Base-by-base conservation (phyloP, 139 green algal species). In the Yamagishiella unicocca region DNA sequence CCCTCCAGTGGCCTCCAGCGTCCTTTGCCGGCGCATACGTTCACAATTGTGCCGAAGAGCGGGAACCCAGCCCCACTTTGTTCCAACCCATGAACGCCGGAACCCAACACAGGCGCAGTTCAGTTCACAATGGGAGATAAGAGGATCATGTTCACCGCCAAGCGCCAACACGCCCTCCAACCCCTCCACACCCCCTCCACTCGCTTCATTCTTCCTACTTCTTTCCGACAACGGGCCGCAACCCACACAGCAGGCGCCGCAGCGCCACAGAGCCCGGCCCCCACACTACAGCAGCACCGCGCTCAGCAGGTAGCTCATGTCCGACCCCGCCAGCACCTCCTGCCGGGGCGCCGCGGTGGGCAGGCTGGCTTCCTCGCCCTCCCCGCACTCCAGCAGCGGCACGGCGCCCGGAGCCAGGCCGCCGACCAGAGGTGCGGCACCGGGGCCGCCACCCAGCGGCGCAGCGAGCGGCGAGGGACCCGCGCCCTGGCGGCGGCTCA, bases 321-420 rank as follows among this genome's bases (percentile, higher is more conserved):
- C 78, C 8, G 38, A 58, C 3, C 78, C 61, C 5, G 40, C 78
- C 61, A 75, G 21, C 40, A 85, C 78, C 61, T 85, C 78, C 17
- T 75, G 61, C 17, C 62, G 58, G 4, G 78, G 78, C 27, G 78
- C 78, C 8, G 78, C 27, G 14, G 40, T 31, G 38, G 62, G 78
- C 37, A 85, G 78, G 61, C 40, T 64, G 33, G 78, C 78, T 61
- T 85, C 78, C 78, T 85, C 78, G 38, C 78, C 78, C 78, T 85
- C 78, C 2, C 78, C 78, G 40, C 78, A 58, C 55, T 85, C 61
- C 40, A 85, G 40, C 55, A 85, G 61, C 27, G 78, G 61, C 62
- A 85, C 61, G 37, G 40, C 40, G 14, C 35, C 29, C 2, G 77
- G 77, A 10, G 37, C 77, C 55, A 73, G 37, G 37, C 55, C 27